These are phyloP conservation scores for Solanum pimpinellifolium DNA, from an alignment of 257 asterid genomes.

Conservation along the genomic window DNA sequence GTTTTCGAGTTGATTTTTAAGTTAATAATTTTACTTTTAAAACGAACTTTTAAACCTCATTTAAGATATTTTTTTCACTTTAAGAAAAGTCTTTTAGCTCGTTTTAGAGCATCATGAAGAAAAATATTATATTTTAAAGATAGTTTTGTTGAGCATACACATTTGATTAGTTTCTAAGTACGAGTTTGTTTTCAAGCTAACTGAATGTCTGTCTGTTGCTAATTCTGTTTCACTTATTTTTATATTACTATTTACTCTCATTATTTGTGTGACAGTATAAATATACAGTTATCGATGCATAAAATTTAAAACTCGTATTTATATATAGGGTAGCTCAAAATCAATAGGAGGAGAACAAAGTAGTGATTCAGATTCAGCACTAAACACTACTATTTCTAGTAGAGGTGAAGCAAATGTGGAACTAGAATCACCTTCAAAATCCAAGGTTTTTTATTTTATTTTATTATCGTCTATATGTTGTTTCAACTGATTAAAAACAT, in stretches of 20 bases:
- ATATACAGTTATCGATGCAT: background rate
- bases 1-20: background rate
- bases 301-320: background rate
- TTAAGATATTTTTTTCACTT: background rate
- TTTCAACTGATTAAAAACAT: background rate
- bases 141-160: background rate
- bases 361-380: conserved; percentile 58
- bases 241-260: background rate
- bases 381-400: conserved; percentile 41
- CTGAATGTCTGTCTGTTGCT: background rate
- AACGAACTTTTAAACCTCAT: background rate
- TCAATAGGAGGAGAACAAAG: conserved; percentile 79
- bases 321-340: conserved; percentile 41
- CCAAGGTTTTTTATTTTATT: conserved; percentile 12
- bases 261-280: background rate
- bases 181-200: background rate
- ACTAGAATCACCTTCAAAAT: conserved; percentile 40
- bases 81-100: background rate
- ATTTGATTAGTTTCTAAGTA: background rate
- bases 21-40: background rate
- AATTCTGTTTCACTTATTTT: background rate
- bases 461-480: background rate
- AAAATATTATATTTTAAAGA: background rate
- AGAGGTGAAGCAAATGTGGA: conserved; percentile 29
- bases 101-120: background rate